A percentile compares a stretch with the other conserved stretches of the same genome.
phyloP scores from a whole-genome alignment of 306 rosid genomes.

The Hippophae rhamnoides region DNA sequence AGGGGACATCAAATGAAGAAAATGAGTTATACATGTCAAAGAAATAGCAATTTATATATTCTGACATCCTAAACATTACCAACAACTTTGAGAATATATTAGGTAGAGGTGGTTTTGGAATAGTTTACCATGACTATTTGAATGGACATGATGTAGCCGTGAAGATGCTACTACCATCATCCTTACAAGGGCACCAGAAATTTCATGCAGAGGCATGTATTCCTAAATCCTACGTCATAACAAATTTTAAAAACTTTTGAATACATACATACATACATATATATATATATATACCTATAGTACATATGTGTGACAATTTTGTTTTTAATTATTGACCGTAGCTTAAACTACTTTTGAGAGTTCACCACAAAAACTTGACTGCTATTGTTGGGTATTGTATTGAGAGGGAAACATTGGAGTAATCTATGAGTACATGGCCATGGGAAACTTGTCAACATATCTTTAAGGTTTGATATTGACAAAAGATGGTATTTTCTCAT shows the following conservation, averaged over 20 bases:
- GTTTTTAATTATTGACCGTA: background rate
- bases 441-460: constrained; percentile 17
- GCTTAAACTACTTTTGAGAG: constrained; percentile 20
- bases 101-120: constrained; percentile 37
- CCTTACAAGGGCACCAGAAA: constrained; percentile 19
- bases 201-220: constrained; percentile 31
- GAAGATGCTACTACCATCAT: constrained; percentile 25
- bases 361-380: constrained; percentile 32
- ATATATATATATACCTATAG: background rate
- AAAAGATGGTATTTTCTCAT: too few species aligned
- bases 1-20: background rate
- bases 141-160: constrained; percentile 29
- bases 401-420: constrained; percentile 11
- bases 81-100: constrained; percentile 26
- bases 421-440: constrained; percentile 28
- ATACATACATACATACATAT: too few species aligned
- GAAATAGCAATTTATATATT: constrained; percentile 17
- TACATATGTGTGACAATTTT: background rate
- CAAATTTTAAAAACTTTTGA: background rate
- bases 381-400: constrained; percentile 20
- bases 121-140: constrained; percentile 27
- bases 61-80: constrained; percentile 25
- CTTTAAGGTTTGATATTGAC: constrained; percentile 20
- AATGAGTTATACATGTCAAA: constrained; percentile 1
- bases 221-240: background rate